These are phyloP conservation scores for Colletotrichum sojae DNA, from an alignment of 2,329 filamentous ascomycete species.

Conservation along the genomic window DNA sequence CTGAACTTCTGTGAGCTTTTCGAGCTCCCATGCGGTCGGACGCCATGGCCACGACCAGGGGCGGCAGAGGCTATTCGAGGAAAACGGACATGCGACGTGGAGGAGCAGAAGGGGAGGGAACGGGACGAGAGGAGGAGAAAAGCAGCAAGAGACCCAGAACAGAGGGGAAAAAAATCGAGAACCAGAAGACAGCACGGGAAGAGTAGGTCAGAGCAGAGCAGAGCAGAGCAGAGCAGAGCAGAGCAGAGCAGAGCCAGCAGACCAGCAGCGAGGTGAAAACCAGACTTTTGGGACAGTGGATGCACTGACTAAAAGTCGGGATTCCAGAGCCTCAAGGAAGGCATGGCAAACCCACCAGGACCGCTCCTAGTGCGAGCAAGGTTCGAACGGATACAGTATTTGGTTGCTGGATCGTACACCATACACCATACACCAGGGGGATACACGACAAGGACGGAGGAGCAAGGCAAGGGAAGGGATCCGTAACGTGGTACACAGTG, in stretches of 20 bases:
- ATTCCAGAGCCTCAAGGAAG: slow-evolving; percentile 38
- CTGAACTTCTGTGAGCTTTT: slow-evolving; percentile 43
- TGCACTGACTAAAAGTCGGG: slow-evolving; percentile 41
- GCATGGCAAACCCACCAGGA: slow-evolving; percentile 39
- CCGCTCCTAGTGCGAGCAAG: slow-evolving; percentile 35
- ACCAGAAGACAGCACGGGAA: neutral
- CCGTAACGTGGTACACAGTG: slow-evolving; percentile 8
- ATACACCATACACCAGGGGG: neutral
- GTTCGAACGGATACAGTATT: slow-evolving; percentile 15
- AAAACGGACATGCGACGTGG: slow-evolving; percentile 23
- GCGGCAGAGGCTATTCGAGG: slow-evolving; percentile 22
- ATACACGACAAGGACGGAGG: neutral
- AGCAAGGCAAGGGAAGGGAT: slow-evolving; percentile 5
- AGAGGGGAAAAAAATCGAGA: neutral
- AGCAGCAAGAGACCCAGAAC: neutral
- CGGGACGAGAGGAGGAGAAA: neutral
- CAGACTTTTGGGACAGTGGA: slow-evolving; percentile 39
- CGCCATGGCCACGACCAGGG: slow-evolving; percentile 41
- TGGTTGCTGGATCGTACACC: neutral
- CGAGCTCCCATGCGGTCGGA: slow-evolving; percentile 39
- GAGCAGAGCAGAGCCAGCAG: neutral
- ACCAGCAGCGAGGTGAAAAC: slow-evolving; percentile 23
- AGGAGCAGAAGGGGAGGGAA: slow-evolving; percentile 2
- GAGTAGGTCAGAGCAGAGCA: neutral
- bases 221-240: slow-evolving; percentile 8